A percentile compares a stretch with the other conserved stretches of the same genome.
Conservation (phyloP, 495 filamentous ascomycete genomes). For the Stereocaulon alpinum region DNA sequence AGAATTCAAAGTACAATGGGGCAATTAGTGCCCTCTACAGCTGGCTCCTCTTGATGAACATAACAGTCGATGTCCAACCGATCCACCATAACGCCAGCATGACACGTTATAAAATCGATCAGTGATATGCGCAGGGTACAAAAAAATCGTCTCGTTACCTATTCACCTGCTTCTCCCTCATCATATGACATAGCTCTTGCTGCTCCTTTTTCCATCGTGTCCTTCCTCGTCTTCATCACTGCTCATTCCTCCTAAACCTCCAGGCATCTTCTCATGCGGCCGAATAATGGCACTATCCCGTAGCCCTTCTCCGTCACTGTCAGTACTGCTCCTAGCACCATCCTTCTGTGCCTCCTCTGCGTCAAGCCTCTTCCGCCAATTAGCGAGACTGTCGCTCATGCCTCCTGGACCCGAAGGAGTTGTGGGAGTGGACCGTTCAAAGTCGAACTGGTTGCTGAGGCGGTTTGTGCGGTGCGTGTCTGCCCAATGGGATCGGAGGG, state of each 20-base stretch:
- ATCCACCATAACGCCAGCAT: background rate
- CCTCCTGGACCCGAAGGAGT: constrained; percentile 36
- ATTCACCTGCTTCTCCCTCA: no score
- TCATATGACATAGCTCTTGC: constrained; percentile 5
- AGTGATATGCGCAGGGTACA: constrained; percentile 1
- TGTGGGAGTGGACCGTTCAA: constrained; percentile 56
- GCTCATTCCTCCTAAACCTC: constrained; percentile 15
- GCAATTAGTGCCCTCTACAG: background rate
- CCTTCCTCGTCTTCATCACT: constrained; percentile 10
- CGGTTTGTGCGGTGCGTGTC: constrained; percentile 90
- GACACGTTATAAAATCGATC: background rate
- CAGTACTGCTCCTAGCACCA: background rate
- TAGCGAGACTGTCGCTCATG: constrained; percentile 59
- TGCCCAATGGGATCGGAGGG: constrained; percentile 85
- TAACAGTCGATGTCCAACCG: background rate
- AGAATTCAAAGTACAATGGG: background rate
- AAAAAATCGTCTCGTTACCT: background rate
- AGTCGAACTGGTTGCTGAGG: constrained; percentile 75
- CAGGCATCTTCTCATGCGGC: constrained; percentile 20
- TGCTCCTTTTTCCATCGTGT: background rate
- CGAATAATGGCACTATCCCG: constrained; percentile 12
- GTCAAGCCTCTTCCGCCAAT: constrained; percentile 66
- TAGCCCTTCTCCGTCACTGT: constrained; percentile 8
- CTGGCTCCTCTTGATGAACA: constrained; percentile 4
- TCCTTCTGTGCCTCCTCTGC: constrained; percentile 38